A percentile compares a stretch with the other conserved stretches of the same genome.
Conservation (phyloP, 1,284 basidiomycete genomes). For the Hemileia vastatrix region DNA sequence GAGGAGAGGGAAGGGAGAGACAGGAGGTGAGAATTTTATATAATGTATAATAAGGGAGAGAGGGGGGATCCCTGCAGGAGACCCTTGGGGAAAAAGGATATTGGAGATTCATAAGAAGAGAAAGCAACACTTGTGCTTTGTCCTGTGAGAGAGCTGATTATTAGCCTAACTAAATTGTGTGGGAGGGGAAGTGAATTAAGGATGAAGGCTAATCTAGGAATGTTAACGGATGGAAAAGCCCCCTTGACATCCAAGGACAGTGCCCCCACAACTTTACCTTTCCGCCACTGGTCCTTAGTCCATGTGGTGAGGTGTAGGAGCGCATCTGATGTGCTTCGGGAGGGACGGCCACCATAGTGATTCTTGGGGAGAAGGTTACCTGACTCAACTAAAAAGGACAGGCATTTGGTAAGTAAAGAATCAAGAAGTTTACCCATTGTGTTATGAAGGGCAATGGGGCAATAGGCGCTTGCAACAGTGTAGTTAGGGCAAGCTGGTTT, state of each 20-base stretch:
- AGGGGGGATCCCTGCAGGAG: constrained; percentile 11
- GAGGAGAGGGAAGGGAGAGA: background rate
- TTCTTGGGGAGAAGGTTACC: background rate
- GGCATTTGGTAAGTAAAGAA: background rate
- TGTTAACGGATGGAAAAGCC: constrained; percentile 2
- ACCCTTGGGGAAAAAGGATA: background rate
- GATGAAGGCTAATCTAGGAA: background rate
- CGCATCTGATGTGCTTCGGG: background rate
- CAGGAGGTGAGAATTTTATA: constrained; percentile 2
- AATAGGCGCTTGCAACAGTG: background rate
- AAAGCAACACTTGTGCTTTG: background rate
- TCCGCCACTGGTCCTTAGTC: constrained; percentile 9
- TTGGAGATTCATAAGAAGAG: background rate
- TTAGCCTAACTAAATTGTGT: background rate
- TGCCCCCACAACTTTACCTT: background rate
- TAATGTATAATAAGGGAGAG: constrained; percentile 6
- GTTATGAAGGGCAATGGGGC: constrained; percentile 7
- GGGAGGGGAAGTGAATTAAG: background rate
- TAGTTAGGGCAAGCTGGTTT: constrained; percentile 4
- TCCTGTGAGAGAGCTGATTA: background rate
- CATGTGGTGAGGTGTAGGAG: background rate
- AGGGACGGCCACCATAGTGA: constrained; percentile 4
- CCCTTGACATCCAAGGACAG: constrained; percentile 15
- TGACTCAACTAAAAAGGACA: constrained; percentile 3
- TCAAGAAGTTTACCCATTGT: constrained; percentile 12